Evolutionary conservation across 805 yeast species (phyloP).

Genomic region (Hanseniaspora vineae): DNA sequence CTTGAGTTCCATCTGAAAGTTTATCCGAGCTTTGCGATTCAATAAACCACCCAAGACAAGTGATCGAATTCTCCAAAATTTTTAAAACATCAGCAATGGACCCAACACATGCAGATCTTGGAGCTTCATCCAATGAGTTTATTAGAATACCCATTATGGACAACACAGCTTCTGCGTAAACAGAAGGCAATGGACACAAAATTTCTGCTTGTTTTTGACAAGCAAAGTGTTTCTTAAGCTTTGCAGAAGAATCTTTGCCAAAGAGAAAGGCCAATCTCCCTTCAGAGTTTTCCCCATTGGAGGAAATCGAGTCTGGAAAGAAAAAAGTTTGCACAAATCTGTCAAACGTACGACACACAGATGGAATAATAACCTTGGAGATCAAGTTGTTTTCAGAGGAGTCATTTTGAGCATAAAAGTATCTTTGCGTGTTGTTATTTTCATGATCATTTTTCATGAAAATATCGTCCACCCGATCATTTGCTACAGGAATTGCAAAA

Average conservation of each 20-base stretch:
- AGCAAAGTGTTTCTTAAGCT: neutral
- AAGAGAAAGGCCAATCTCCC: no score
- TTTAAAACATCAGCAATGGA: conserved; percentile 48
- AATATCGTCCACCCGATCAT: neutral
- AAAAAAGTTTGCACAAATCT: neutral
- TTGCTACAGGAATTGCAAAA: neutral
- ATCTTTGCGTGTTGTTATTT: neutral
- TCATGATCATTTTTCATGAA: neutral
- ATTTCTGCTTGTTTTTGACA: conserved; percentile 42
- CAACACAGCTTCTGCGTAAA: conserved; percentile 51
- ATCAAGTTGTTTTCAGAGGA: neutral
- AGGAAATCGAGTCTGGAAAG: neutral
- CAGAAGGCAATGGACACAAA: conserved; percentile 49
- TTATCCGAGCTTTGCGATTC: conserved; percentile 9
- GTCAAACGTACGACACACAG: neutral
- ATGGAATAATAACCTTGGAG: neutral
- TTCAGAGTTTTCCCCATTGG: neutral
- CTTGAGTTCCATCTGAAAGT: conserved; percentile 11
- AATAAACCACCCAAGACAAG: conserved; percentile 37
- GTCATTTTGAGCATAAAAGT: neutral
- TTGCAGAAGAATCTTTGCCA: neutral
- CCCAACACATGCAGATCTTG: conserved; percentile 37
- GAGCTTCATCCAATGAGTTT: conserved; percentile 54
- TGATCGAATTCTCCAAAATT: conserved; percentile 45
- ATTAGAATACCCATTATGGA: conserved; percentile 37